Percentiles rank a stretch among this genome's conserved stretches.
These are phyloP conservation scores for Neurospora terricola DNA, from an alignment of 495 filamentous ascomycete genomes.

Conservation along the genomic window DNA sequence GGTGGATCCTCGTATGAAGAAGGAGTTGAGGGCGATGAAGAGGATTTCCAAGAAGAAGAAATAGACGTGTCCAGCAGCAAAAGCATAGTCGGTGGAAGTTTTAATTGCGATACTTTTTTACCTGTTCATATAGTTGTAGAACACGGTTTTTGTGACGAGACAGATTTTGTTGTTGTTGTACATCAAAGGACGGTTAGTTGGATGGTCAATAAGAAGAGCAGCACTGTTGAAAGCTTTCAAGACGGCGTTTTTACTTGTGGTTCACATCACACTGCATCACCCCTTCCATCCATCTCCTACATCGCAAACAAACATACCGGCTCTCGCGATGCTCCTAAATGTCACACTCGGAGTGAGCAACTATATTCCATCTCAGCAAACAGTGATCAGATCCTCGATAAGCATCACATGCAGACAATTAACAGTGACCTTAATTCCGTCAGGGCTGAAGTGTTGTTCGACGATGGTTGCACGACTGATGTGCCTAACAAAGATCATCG, in stretches of 20 bases:
- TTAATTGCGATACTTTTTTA: not conserved
- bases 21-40: constrained; percentile 91
- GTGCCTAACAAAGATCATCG: not conserved
- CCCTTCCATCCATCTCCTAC: not conserved
- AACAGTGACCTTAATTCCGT: not conserved
- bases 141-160: not conserved
- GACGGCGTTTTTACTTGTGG: not conserved
- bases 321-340: not conserved
- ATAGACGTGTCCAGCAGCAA: not conserved
- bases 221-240: not conserved
- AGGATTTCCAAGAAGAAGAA: constrained; percentile 43
- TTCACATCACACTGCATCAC: not conserved
- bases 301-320: not conserved
- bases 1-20: constrained; percentile 94
- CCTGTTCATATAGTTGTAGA: not conserved
- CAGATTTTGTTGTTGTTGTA: not conserved
- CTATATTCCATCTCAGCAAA: no score
- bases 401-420: no score
- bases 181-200: not conserved
- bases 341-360: no score
- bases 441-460: not conserved
- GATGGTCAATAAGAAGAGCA: not conserved
- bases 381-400: no score
- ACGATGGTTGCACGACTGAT: not conserved
- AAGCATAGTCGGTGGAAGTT: not conserved